These are phyloP conservation scores for Salvia splendens DNA, from an alignment of 257 asterid genomes.

Conservation along the genomic window DNA sequence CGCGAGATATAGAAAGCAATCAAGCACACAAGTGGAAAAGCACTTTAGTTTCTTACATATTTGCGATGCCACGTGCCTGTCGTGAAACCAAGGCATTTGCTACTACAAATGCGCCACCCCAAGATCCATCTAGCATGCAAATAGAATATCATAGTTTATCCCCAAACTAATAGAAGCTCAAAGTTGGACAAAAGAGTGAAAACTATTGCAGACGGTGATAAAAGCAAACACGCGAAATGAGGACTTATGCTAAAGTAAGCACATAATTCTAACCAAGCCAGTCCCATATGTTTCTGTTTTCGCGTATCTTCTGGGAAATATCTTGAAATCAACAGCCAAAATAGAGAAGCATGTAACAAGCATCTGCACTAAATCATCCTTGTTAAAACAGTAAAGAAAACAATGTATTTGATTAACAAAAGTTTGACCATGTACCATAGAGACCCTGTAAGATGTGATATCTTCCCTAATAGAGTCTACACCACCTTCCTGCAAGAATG, in stretches of 20 bases:
- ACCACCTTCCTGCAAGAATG: constrained; percentile 56
- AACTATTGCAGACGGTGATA: constrained; percentile 9
- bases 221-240: not conserved
- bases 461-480: constrained; percentile 47
- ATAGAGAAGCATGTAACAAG: constrained; percentile 72
- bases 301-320: constrained; percentile 94
- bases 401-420: constrained; percentile 24
- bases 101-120: constrained; percentile 94
- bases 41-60: constrained; percentile 44
- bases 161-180: constrained; percentile 10
- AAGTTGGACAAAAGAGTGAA: constrained; percentile 13
- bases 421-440: constrained; percentile 54
- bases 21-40: not conserved
- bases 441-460: constrained; percentile 76
- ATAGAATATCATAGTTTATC: constrained; percentile 21
- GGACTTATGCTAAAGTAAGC: not conserved
- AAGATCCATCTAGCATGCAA: constrained; percentile 80
- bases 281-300: constrained; percentile 93
- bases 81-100: constrained; percentile 88
- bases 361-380: constrained; percentile 62
- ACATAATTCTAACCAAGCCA: constrained; percentile 64
- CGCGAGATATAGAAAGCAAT: constrained; percentile 9
- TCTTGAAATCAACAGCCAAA: constrained; percentile 93
- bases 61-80: constrained; percentile 75
- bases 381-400: constrained; percentile 24